Evolutionary conservation across 2,329 filamentous ascomycete species (phyloP).

Genomic region (Monosporascus sp.): DNA sequence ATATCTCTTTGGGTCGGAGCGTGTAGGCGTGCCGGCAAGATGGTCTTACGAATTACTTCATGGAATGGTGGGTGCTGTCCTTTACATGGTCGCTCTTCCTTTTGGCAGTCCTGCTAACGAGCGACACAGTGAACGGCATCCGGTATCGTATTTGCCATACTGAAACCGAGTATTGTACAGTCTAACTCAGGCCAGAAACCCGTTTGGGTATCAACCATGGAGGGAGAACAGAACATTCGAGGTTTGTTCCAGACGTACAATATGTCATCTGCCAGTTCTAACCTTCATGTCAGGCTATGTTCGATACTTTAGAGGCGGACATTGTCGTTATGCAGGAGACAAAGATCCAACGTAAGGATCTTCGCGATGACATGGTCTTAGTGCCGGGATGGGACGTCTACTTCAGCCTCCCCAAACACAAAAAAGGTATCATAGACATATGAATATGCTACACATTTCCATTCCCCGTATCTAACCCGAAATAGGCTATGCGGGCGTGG

Average conservation of each 20-base stretch:
- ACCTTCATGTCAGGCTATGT: slow-evolving; percentile 63
- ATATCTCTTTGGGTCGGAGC: neutral
- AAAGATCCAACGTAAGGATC: slow-evolving; percentile 90
- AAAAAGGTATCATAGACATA: slow-evolving; percentile 63
- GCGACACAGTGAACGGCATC: slow-evolving; percentile 67
- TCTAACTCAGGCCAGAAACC: slow-evolving; percentile 47
- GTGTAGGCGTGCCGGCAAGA: slow-evolving; percentile 29
- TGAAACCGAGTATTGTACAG: neutral
- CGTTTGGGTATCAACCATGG: slow-evolving; percentile 83
- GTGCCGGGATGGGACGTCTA: slow-evolving; percentile 94
- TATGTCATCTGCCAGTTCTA: slow-evolving; percentile 1
- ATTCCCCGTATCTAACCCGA: slow-evolving; percentile 8
- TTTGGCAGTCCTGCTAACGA: slow-evolving; percentile 16
- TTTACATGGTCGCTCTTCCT: neutral
- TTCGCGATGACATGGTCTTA: slow-evolving; percentile 92
- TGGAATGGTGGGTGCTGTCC: slow-evolving; percentile 64
- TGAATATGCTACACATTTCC: neutral
- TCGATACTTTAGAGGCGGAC: slow-evolving; percentile 85
- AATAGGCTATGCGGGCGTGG: slow-evolving; percentile 88
- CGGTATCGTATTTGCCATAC: slow-evolving; percentile 40
- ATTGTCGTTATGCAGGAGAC: slow-evolving; percentile 94
- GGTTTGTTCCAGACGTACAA: slow-evolving; percentile 31
- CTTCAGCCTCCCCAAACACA: slow-evolving; percentile 87
- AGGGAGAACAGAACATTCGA: slow-evolving; percentile 63
- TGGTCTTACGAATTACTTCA: slow-evolving; percentile 76